Evolutionary conservation across 768 basidiomycete species (phyloP).

Genomic region (Boletellus ananas): DNA sequence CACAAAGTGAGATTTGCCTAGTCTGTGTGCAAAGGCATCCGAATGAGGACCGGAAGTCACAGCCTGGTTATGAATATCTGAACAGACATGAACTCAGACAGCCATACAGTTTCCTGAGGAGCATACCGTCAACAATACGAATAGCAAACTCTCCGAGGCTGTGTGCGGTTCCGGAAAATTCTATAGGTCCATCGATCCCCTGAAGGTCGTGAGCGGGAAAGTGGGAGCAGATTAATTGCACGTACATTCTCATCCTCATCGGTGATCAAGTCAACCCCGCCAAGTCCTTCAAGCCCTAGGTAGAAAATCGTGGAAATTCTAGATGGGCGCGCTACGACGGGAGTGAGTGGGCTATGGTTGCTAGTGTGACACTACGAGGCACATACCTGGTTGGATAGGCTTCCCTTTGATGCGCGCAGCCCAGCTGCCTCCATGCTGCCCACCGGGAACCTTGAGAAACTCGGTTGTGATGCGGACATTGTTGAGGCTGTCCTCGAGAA

Average conservation of each 20-base stretch:
- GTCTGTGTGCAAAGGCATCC: constrained; percentile 51
- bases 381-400: constrained; percentile 62
- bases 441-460: constrained; percentile 82
- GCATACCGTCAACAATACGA: constrained; percentile 70
- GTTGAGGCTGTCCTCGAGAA: constrained; percentile 75
- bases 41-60: constrained; percentile 55
- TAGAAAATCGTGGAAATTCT: constrained; percentile 83
- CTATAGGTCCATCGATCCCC: constrained; percentile 72
- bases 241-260: constrained; percentile 71
- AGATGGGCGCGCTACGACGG: constrained; percentile 41
- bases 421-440: constrained; percentile 84
- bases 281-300: constrained; percentile 82
- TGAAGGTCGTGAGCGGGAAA: constrained; percentile 29
- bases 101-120: neutral
- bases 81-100: constrained; percentile 7
- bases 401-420: constrained; percentile 78
- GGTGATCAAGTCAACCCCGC: constrained; percentile 75
- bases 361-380: neutral
- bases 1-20: constrained; percentile 68
- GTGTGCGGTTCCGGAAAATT: constrained; percentile 67
- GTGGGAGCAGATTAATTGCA: constrained; percentile 1
- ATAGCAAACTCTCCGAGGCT: constrained; percentile 83
- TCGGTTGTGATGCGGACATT: constrained; percentile 84
- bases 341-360: constrained; percentile 25
- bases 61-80: constrained; percentile 57